phyloP scores from a whole-genome alignment of 2,329 filamentous ascomycete genomes.

The Chaetomium sp. region DNA sequence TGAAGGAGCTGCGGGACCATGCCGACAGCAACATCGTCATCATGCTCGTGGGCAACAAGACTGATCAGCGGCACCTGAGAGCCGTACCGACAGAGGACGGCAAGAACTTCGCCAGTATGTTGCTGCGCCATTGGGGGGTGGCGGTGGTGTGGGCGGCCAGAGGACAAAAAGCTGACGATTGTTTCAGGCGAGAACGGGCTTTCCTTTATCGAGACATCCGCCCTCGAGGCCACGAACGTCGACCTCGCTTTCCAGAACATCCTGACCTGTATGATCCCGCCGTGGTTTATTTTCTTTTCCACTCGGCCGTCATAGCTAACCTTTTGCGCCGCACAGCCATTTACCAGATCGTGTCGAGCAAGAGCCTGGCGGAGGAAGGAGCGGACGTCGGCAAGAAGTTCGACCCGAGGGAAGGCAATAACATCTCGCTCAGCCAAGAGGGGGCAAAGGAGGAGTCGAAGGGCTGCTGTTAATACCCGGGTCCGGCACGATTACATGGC shows the following conservation, averaged over 20 bases:
- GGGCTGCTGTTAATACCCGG: slow-evolving; percentile 35
- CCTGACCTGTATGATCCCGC: slow-evolving; percentile 73
- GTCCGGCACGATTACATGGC: slow-evolving; percentile 38
- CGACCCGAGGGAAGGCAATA: slow-evolving; percentile 62
- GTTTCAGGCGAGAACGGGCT: slow-evolving; percentile 87
- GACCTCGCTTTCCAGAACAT: slow-evolving; percentile 99
- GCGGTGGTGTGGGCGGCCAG: neutral
- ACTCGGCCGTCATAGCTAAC: slow-evolving; percentile 10
- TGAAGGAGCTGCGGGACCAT: slow-evolving; percentile 97
- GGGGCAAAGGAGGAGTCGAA: slow-evolving; percentile 32
- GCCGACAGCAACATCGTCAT: slow-evolving; percentile 99
- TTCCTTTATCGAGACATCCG: slow-evolving; percentile 98
- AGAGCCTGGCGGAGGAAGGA: slow-evolving; percentile 90
- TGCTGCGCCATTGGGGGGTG: slow-evolving; percentile 1
- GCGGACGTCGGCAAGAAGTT: slow-evolving; percentile 72
- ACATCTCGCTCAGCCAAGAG: slow-evolving; percentile 85
- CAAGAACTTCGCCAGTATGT: slow-evolving; percentile 91
- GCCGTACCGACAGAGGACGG: slow-evolving; percentile 97
- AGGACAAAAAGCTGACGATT: slow-evolving; percentile 36
- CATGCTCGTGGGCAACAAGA: slow-evolving; percentile 99
- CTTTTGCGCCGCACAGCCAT: slow-evolving; percentile 69
- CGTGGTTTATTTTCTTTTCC: neutral
- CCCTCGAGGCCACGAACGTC: slow-evolving; percentile 97
- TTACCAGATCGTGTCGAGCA: slow-evolving; percentile 98
- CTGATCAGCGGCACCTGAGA: slow-evolving; percentile 97